phyloP scores from a whole-genome alignment of 179 eudicot species.

The Heliamphora ciliata region DNA sequence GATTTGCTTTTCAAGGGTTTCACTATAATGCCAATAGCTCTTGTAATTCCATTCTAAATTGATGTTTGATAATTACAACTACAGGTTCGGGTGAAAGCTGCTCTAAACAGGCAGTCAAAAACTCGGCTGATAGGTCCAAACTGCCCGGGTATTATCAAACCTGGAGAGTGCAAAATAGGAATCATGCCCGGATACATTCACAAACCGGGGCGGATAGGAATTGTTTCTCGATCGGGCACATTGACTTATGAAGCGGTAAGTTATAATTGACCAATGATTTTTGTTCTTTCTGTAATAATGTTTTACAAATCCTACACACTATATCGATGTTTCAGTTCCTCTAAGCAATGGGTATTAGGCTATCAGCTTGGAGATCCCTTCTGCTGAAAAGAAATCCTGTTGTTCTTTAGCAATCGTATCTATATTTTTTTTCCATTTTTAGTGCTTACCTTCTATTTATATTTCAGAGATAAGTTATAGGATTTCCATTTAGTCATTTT shows the following conservation, averaged over 20 bases:
- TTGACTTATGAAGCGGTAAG: conserved; percentile 98
- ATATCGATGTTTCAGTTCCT: too few relatives aligned
- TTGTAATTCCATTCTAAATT: neutral
- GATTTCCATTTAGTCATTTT: too few relatives aligned
- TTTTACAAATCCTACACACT: neutral
- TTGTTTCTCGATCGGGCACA: conserved; percentile 98
- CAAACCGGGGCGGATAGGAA: conserved; percentile 97
- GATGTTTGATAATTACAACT: conserved; percentile 15
- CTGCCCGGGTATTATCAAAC: conserved; percentile 97
- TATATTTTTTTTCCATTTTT: neutral
- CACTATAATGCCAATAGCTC: neutral
- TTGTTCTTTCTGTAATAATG: neutral
- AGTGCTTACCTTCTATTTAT: too few relatives aligned
- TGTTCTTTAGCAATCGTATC: conserved; percentile 1
- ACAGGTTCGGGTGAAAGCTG: conserved; percentile 94
- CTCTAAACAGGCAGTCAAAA: conserved; percentile 69
- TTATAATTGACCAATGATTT: neutral
- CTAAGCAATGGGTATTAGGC: too few relatives aligned
- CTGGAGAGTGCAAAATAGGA: conserved; percentile 98
- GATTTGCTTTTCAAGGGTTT: neutral
- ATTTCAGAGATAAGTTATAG: too few relatives aligned
- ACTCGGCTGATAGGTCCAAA: conserved; percentile 95
- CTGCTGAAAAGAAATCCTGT: neutral
- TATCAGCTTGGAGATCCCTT: neutral
- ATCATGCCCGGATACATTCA: conserved; percentile 99